phyloP scores from a whole-genome alignment of 2,329 filamentous ascomycete genomes.

The Colletotrichum graminicola region DNA sequence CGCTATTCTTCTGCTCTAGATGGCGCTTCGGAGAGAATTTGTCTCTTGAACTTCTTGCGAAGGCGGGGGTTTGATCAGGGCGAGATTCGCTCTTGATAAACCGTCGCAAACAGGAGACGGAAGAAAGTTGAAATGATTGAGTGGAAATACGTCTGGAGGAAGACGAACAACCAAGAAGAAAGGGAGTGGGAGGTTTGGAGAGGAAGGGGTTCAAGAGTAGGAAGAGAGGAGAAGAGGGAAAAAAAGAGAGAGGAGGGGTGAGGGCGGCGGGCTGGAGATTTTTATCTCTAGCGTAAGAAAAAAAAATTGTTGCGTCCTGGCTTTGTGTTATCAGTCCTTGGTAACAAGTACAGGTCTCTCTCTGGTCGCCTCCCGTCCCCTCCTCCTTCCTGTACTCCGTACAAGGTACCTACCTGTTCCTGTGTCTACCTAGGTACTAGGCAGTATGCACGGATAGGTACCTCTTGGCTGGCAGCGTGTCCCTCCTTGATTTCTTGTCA shows the following conservation, averaged over 20 bases:
- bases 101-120: constrained; percentile 41
- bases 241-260: constrained; percentile 37
- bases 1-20: constrained; percentile 48
- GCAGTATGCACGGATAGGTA: neutral
- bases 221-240: constrained; percentile 31
- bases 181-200: constrained; percentile 52
- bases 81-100: constrained; percentile 41
- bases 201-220: constrained; percentile 48
- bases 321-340: constrained; percentile 37
- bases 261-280: constrained; percentile 48
- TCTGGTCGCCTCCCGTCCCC: neutral
- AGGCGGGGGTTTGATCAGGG: constrained; percentile 34
- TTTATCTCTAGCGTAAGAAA: constrained; percentile 48
- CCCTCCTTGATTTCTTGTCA: neutral
- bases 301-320: constrained; percentile 18
- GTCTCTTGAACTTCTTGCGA: constrained; percentile 36
- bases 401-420: neutral
- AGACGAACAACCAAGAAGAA: constrained; percentile 51
- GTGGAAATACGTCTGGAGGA: constrained; percentile 59
- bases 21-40: constrained; percentile 44
- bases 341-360: neutral
- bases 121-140: constrained; percentile 49
- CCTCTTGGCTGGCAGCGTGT: neutral
- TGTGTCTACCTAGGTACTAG: too few species aligned
- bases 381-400: neutral